Base-by-base conservation (phyloP, 306 rosid species). In the Ziziphus jujuba region DNA sequence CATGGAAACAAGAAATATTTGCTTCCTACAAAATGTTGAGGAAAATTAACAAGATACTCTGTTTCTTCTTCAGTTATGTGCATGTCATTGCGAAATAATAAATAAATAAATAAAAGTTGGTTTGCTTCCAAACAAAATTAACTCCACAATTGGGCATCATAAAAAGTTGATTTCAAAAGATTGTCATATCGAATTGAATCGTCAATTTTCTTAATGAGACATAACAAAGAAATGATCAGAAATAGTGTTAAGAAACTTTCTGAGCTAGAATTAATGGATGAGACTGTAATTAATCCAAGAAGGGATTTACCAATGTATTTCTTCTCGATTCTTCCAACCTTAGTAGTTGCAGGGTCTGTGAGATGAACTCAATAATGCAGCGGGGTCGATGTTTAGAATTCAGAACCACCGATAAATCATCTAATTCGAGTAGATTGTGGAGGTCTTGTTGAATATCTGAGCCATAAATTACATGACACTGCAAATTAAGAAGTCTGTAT, bases 291-390 rank as follows among this genome's bases (percentile, higher is more conserved):
- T n/a, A 24, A 63, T 61, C 40, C 23, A 56, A 54, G 66, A 51
- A 70, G 69, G 40, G 49, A 64, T 76, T 28, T 83, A 88, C 97
- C 95, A 91, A 77, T 38, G 71, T 65, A 77, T 44, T 72, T 79
- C 87, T 89, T 75, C 51, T 78, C 15, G 96, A 87, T 52, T 84
- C 92, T 51, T 87, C 98, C 89, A 91, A 77, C 83, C 85, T 79
- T 50, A 91, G 84, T 67, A 83, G 63, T 50, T 36, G 82, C 43
- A 91, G 79, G 80, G 80, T 87, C 65, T 84, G 96, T 11, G 86
- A 85, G 75, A 91, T 91, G 78, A 89, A 91, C 72, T 91, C 89
- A 75, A 91, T 84, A 50, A 89, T 34, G 67, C 98, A 87, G 65
- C 80, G 82, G 21, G 98, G 98, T 6, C 81, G 89, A 77, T 91